A percentile compares a stretch with the other conserved stretches of the same genome.
phyloP scores from a whole-genome alignment of 169 alveolate genomes.

The Plasmodium gaboni region DNA sequence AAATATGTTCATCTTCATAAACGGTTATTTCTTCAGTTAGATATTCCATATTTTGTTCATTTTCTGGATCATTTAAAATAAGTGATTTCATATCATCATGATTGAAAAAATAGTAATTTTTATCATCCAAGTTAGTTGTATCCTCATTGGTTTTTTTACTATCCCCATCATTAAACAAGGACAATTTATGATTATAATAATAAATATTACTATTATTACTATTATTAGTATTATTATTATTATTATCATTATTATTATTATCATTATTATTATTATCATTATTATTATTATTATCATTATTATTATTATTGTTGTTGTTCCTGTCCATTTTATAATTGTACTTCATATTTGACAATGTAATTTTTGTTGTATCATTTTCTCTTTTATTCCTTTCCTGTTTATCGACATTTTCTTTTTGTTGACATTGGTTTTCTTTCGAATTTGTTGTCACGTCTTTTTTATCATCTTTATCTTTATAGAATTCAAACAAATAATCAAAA shows the following conservation, averaged over 20 bases:
- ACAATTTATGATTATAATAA: background rate
- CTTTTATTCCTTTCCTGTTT: background rate
- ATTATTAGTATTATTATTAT: too few relatives aligned
- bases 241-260: too few relatives aligned
- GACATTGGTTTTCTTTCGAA: background rate
- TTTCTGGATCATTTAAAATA: too few relatives aligned
- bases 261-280: too few relatives aligned
- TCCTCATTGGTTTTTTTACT: background rate
- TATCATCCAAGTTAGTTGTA: background rate
- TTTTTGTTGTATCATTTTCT: background rate
- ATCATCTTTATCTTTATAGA: conserved; percentile 12
- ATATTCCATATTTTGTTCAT: conserved; percentile 12
- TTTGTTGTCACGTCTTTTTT: background rate
- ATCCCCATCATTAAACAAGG: background rate
- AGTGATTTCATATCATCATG: too few relatives aligned
- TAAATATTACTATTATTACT: too few relatives aligned
- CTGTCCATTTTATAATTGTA: background rate
- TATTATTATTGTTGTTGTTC: background rate
- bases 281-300: too few relatives aligned
- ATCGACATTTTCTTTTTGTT: background rate
- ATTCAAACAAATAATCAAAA: conserved; percentile 36
- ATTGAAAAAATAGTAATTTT: too few relatives aligned
- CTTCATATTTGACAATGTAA: background rate
- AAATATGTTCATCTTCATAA: conserved; percentile 40
- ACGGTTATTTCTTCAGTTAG: conserved; percentile 15